Conservation (phyloP, 2,329 filamentous ascomycete species). For the Colletotrichum abscissum region DNA sequence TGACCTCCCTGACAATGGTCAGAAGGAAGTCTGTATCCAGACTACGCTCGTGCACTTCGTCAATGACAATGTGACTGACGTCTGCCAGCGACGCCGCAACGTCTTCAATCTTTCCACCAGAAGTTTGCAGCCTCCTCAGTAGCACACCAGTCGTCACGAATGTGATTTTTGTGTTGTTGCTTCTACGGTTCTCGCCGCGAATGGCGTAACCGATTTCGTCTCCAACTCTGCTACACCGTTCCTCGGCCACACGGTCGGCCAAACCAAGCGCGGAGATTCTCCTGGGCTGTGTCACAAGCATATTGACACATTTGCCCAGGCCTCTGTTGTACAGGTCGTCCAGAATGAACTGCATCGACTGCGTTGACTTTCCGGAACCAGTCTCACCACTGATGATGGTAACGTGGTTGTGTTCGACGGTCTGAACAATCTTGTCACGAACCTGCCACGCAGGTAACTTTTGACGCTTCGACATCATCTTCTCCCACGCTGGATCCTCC, state of each 20-base stretch:
- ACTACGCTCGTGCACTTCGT: slow-evolving; percentile 96
- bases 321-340: slow-evolving; percentile 86
- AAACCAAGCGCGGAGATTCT: slow-evolving; percentile 94
- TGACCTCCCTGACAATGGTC: slow-evolving; percentile 85
- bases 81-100: slow-evolving; percentile 85
- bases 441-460: slow-evolving; percentile 89
- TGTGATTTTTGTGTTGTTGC: slow-evolving; percentile 83
- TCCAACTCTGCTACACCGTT: slow-evolving; percentile 84
- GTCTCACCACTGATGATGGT: slow-evolving; percentile 98
- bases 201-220: slow-evolving; percentile 94
- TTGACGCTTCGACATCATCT: slow-evolving; percentile 79
- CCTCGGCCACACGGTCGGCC: slow-evolving; percentile 93
- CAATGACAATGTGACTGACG: slow-evolving; percentile 93
- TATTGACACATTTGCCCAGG: slow-evolving; percentile 83
- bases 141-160: slow-evolving; percentile 97
- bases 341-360: slow-evolving; percentile 94
- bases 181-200: slow-evolving; percentile 86
- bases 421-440: slow-evolving; percentile 78
- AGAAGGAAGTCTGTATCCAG: slow-evolving; percentile 95
- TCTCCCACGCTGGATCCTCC: slow-evolving; percentile 71
- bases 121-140: slow-evolving; percentile 89
- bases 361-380: slow-evolving; percentile 95
- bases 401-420: slow-evolving; percentile 83
- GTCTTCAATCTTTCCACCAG: slow-evolving; percentile 82
- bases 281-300: slow-evolving; percentile 94